Base-by-base conservation (phyloP, 441 rosid species). In the Adansonia grandidieri region DNA sequence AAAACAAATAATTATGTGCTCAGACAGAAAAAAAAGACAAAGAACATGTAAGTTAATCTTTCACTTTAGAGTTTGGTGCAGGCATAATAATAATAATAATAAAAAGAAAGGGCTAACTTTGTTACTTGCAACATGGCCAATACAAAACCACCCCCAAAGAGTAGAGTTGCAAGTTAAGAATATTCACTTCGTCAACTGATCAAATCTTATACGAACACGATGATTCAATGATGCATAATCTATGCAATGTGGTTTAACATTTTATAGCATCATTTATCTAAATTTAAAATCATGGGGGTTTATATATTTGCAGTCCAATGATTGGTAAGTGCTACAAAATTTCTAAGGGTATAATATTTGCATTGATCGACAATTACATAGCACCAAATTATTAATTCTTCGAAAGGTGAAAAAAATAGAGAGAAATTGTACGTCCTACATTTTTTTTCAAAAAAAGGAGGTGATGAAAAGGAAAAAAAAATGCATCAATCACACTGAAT, bases 141-240 rank as follows among this genome's bases (percentile, higher is more conserved):
- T 15, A 6, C 19, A 54, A 8, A n/a, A 9, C 7, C 0, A 28
- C 32, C 20, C 60, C 2, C 60, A 54, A 54, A 54, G 60, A n/a
- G 60, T 54, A n/a, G 60, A n/a, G 60, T 60, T 10, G 37, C 7
- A 60, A 60, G 65, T 14, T 64, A 64, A 37, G 69, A 64, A 64
- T 64, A 64, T 64, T 64, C 69, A 64, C 48, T 13, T 64, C n/a
- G 69, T 64, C 69, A 64, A 32, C 69, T 61, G 64, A 60, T 24
- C 65, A 61, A 22, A 28, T 15, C 24, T 22, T 9, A 2, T 40
- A 40, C 44, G 44, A 40, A 40, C 11, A 15, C 37, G 13, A 32
- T 13, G 44, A 63, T 37, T 63, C 10, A 13, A 64, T 32, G 64
- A 3, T 61, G 11, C 69, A 48, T 37, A 37, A 64, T 11, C 42